These are phyloP conservation scores for Juncus inflexus DNA, from an alignment of 176 grass and related monocot genomes.

Conservation along the genomic window DNA sequence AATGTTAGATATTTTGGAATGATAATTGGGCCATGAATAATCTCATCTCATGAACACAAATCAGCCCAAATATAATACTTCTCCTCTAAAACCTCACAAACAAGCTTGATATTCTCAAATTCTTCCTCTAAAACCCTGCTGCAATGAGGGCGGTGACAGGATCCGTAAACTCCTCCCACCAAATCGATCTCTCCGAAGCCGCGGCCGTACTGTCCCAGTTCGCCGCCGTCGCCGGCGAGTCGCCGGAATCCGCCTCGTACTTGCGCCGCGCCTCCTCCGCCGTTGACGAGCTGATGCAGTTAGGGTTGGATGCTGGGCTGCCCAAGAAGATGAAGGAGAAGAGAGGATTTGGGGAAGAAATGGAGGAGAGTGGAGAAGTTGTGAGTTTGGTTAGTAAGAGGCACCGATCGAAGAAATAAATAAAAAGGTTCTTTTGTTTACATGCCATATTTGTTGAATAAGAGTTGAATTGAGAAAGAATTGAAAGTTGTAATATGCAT, in stretches of 20 bases:
- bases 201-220: slow-evolving; percentile 12
- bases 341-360: not conserved
- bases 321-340: not conserved
- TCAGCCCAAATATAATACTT: no score
- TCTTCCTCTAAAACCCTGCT: not conserved
- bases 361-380: not conserved
- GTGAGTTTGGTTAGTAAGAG: not conserved
- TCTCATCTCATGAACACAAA: no score
- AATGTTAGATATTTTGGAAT: no score
- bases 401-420: not conserved
- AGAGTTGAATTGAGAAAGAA: no score
- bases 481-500: no score
- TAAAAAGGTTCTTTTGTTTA: not conserved
- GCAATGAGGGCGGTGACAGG: slow-evolving; percentile 36
- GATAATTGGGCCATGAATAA: no score
- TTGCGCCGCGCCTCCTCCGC: slow-evolving; percentile 20
- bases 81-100: not conserved
- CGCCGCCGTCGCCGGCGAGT: slow-evolving; percentile 13
- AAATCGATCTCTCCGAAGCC: slow-evolving; percentile 11
- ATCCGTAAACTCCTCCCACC: slow-evolving; percentile 14
- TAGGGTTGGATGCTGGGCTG: not conserved
- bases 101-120: not conserved
- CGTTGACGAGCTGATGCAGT: slow-evolving; percentile 18
- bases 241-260: slow-evolving; percentile 4
- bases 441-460: no score